Evolutionary conservation across 805 yeast genomes (phyloP), one percentile per base, ranked within the genome.

Genomic region (Nakazawaea holstii): DNA sequence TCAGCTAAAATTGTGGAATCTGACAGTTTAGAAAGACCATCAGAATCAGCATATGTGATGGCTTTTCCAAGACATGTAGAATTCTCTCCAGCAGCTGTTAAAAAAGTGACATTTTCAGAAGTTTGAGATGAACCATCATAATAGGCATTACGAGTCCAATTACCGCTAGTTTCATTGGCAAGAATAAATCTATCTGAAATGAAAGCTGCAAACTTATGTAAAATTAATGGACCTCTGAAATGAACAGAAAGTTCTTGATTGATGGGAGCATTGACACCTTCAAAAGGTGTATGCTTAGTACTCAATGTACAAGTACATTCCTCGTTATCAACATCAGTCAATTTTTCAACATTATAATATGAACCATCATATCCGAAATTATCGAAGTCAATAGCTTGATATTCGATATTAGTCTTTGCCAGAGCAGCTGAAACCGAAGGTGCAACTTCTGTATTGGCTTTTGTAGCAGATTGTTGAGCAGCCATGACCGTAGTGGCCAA

Each of bases 161-260:
- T 70, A 17, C 72, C 61, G 31, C 70, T 59, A 49, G 55, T 54
- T 55, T 50, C 47, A 30, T 62, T 61, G 30, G 70, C 70, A 29
- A 50, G 59, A 1, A 53, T 56, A 53, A 68, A 80, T 28, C 65
- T 59, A 3, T 68, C 68, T 13, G 81, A 55, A n/a, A 71, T 70
- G 59, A 81, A 85, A 54, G 68, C 80, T 5, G 80, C 91, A 59
- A 84, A 85, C 55, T 77, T 73, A 50, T 67, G 63, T 57, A 85
- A 68, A 13, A 73, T 66, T 50, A 85, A 60, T 8, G 94, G 94
- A 39, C 94, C 94, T 67, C 94, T 76, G 62, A 85, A 78, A 60
- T 85, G 94, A 13, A 85, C 88, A 4, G 89, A 80, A 26, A 85
- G 69, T 59, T 80, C 90, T 54, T 76, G 82, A 59, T 83, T 68